A percentile compares a stretch with the other conserved stretches of the same genome.
Conservation (phyloP, 1,284 basidiomycete species). For the Calocybe gambosa region DNA sequence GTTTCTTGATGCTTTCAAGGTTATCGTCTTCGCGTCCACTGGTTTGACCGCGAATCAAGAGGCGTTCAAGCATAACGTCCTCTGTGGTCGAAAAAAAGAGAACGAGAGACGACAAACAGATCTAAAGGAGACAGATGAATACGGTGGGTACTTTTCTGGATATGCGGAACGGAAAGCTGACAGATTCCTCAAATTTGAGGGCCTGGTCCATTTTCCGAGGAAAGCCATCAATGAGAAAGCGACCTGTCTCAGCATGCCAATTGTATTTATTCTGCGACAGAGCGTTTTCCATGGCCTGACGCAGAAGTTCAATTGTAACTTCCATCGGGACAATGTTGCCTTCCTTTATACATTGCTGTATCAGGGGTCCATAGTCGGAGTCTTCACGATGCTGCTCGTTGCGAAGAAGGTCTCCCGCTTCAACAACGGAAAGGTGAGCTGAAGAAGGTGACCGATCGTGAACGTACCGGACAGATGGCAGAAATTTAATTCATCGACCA, state of each 20-base stretch:
- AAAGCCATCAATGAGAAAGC: constrained; percentile 97
- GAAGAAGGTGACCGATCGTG: not conserved
- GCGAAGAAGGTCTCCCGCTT: constrained; percentile 94
- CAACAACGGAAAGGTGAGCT: constrained; percentile 1
- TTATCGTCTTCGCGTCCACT: constrained; percentile 97
- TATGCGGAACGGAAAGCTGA: constrained; percentile 38
- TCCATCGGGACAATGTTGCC: constrained; percentile 97
- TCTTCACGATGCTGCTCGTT: constrained; percentile 88
- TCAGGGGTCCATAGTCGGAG: constrained; percentile 83
- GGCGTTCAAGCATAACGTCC: constrained; percentile 80
- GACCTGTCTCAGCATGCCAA: constrained; percentile 73
- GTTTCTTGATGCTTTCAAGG: constrained; percentile 91
- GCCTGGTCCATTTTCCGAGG: constrained; percentile 99
- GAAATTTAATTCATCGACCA: constrained; percentile 89
- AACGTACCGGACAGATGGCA: constrained; percentile 85
- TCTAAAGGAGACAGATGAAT: constrained; percentile 35
- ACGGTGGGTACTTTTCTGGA: not conserved
- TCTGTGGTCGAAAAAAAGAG: constrained; percentile 91
- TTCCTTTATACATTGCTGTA: constrained; percentile 86
- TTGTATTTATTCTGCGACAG: constrained; percentile 44
- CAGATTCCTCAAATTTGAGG: constrained; percentile 84
- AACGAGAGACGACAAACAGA: constrained; percentile 76
- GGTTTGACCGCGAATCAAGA: constrained; percentile 89
- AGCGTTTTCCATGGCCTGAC: constrained; percentile 84
- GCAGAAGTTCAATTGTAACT: constrained; percentile 92